Conservation (phyloP, 2,329 filamentous ascomycete genomes). For the Ophiosphaerella narmari region DNA sequence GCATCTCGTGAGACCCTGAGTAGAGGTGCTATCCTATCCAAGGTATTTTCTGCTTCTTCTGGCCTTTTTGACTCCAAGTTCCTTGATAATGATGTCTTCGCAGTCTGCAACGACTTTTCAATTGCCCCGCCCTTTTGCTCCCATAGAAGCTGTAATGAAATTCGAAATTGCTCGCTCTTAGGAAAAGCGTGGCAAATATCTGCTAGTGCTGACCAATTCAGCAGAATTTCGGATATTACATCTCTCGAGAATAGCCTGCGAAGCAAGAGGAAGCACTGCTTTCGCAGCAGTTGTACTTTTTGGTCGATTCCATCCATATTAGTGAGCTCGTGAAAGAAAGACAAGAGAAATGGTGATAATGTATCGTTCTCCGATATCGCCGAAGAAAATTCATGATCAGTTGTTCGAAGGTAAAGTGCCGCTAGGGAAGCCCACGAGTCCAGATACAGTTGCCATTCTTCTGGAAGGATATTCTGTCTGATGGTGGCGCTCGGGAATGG, state of each 20-base stretch:
- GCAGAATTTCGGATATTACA: slow-evolving; percentile 53
- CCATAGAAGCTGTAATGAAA: slow-evolving; percentile 58
- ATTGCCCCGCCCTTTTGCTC: slow-evolving; percentile 55
- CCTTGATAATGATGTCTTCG: slow-evolving; percentile 67
- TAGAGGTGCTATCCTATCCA: slow-evolving; percentile 67
- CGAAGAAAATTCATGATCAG: slow-evolving; percentile 60
- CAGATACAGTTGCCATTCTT: slow-evolving; percentile 79
- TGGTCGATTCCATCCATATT: slow-evolving; percentile 30
- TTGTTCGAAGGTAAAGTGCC: slow-evolving; percentile 65
- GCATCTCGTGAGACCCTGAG: slow-evolving; percentile 63
- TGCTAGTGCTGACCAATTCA: slow-evolving; percentile 71
- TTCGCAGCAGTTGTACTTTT: slow-evolving; percentile 60
- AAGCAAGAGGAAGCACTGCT: slow-evolving; percentile 67
- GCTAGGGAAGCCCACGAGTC: slow-evolving; percentile 75
- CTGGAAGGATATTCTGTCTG: slow-evolving; percentile 66
- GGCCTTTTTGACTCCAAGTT: slow-evolving; percentile 67
- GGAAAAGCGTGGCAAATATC: slow-evolving; percentile 70
- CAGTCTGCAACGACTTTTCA: slow-evolving; percentile 60
- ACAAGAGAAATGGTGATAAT: slow-evolving; percentile 65
- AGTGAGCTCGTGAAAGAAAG: slow-evolving; percentile 64
- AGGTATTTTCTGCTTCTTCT: slow-evolving; percentile 57
- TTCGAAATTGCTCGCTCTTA: slow-evolving; percentile 61
- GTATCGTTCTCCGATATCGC: slow-evolving; percentile 62
- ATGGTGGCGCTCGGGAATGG: slow-evolving; percentile 74
- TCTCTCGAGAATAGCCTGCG: slow-evolving; percentile 60